phyloP scores from a whole-genome alignment of 2,329 filamentous ascomycete species.

The Talaromyces sp. region DNA sequence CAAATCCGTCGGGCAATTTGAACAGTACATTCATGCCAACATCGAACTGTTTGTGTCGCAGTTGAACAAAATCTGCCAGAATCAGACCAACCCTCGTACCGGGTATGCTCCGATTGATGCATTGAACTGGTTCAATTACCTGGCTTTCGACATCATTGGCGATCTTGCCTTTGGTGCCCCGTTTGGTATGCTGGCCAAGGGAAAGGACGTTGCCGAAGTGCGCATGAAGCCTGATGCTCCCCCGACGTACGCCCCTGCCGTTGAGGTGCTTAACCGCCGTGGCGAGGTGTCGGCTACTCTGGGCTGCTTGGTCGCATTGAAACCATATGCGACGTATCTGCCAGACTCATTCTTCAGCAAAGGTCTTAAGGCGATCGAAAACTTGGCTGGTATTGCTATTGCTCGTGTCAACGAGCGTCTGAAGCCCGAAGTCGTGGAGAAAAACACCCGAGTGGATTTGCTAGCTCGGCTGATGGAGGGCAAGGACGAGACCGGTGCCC shows the following conservation, averaged over 20 bases:
- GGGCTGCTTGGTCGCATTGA: constrained; percentile 66
- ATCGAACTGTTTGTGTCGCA: constrained; percentile 66
- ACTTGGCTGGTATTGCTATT: constrained; percentile 81
- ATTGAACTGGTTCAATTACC: constrained; percentile 73
- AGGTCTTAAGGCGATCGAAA: constrained; percentile 67
- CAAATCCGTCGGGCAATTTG: constrained; percentile 76
- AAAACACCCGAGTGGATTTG: constrained; percentile 67
- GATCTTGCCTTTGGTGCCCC: constrained; percentile 66
- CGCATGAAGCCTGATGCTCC: constrained; percentile 54
- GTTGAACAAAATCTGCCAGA: constrained; percentile 61
- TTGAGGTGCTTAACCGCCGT: constrained; percentile 81
- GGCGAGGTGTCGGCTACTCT: constrained; percentile 80
- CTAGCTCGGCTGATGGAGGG: constrained; percentile 80
- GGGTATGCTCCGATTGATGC: constrained; percentile 63
- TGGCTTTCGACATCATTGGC: constrained; percentile 56
- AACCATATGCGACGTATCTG: constrained; percentile 72
- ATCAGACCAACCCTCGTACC: constrained; percentile 40
- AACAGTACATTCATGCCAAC: constrained; percentile 81
- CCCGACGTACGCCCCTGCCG: constrained; percentile 67
- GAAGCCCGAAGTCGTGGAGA: constrained; percentile 55
- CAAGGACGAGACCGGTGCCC: constrained; percentile 70
- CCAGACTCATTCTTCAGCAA: constrained; percentile 76
- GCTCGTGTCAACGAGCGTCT: constrained; percentile 71
- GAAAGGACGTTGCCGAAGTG: constrained; percentile 71
- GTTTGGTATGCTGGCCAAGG: constrained; percentile 76